These are phyloP conservation scores for Corymbia citriodora DNA, from an alignment of 441 rosid species.

Conservation along the genomic window DNA sequence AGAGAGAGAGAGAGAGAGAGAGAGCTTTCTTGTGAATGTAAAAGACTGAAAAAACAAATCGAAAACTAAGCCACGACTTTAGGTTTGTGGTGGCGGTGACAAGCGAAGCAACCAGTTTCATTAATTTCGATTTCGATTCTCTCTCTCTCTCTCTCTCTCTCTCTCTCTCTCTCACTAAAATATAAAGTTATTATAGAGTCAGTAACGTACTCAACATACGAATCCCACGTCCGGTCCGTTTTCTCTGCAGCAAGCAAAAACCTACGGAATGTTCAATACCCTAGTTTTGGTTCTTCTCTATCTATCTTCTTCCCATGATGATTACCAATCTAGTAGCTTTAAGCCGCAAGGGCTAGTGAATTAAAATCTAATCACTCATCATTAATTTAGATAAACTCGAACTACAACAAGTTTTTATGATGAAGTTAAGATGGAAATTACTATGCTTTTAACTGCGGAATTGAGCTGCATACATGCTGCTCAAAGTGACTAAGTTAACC, in stretches of 20 bases:
- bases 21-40: not conserved
- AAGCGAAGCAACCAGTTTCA: not conserved
- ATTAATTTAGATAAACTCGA: not conserved
- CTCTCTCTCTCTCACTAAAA: not conserved
- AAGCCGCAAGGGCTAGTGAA: not conserved
- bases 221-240: not conserved
- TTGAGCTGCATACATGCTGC: not conserved
- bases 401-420: not conserved
- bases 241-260: not conserved
- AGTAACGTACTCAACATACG: not conserved
- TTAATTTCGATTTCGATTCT: not conserved
- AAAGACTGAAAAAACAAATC: not conserved
- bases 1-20: not conserved
- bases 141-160: not conserved
- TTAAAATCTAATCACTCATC: not conserved
- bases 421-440: not conserved
- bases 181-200: not conserved
- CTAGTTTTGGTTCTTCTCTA: not conserved
- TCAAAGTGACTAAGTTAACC: not conserved
- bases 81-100: not conserved
- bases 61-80: not conserved
- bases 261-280: not conserved
- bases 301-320: not conserved
- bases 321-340: not conserved
- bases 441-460: not conserved